These are phyloP conservation scores for Auricularia sp. DNA, from an alignment of 768 basidiomycete genomes.

Conservation along the genomic window DNA sequence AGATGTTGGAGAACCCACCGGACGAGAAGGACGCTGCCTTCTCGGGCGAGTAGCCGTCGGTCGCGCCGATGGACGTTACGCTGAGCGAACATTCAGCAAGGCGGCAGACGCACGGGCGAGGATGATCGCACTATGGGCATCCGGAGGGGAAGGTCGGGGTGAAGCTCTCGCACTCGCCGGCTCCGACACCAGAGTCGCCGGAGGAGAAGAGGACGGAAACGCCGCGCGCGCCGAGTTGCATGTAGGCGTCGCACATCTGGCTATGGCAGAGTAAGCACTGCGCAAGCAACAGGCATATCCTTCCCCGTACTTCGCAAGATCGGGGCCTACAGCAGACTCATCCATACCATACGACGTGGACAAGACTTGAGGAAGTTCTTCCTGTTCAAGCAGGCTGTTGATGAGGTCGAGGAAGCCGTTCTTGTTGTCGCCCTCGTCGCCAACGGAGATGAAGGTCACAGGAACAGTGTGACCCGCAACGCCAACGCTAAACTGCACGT, in stretches of 20 bases:
- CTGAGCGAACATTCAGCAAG: conserved; percentile 7
- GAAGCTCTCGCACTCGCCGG: conserved; percentile 20
- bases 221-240: conserved; percentile 27
- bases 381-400: conserved; percentile 24
- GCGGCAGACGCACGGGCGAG: neutral
- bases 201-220: conserved; percentile 28
- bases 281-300: neutral
- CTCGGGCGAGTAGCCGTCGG: conserved; percentile 20
- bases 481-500: conserved; percentile 26
- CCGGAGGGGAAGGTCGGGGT: conserved; percentile 26
- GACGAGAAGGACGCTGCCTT: conserved; percentile 22
- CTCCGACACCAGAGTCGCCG: conserved; percentile 27
- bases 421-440: conserved; percentile 36
- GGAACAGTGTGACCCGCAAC: conserved; percentile 41
- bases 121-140: conserved; percentile 22
- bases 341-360: conserved; percentile 26
- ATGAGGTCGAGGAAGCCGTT: conserved; percentile 28
- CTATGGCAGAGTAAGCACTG: neutral
- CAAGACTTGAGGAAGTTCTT: conserved; percentile 33
- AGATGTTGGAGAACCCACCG: conserved; percentile 28
- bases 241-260: conserved; percentile 25
- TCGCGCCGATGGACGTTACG: conserved; percentile 27
- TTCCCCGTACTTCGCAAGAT: conserved; percentile 15
- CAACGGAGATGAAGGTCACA: conserved; percentile 50
- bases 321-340: conserved; percentile 16